Conservation (phyloP, 176 grass and related monocot species). For the Melocanna baccifera region DNA sequence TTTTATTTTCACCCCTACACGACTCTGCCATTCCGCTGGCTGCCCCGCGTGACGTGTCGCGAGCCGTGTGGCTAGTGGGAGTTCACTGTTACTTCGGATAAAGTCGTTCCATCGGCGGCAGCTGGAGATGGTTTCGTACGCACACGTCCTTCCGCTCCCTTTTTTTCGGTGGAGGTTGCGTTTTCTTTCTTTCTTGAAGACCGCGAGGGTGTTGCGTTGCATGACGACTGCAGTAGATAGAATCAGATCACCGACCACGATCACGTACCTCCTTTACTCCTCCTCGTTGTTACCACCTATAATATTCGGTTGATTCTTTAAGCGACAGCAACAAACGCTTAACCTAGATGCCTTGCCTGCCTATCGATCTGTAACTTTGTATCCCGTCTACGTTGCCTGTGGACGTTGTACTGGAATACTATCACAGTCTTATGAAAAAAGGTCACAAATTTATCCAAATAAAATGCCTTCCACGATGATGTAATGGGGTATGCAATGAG, state of each 20-base stretch:
- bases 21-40: not conserved
- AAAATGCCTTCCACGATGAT: too few species aligned
- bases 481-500: too few species aligned
- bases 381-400: too few species aligned
- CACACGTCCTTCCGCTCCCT: not conserved
- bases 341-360: not conserved
- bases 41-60: conserved; percentile 5
- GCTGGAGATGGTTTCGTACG: not conserved
- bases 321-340: not conserved
- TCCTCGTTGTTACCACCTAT: not conserved
- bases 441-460: too few species aligned
- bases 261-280: not conserved
- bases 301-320: conserved; percentile 4
- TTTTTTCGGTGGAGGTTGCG: not conserved
- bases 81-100: conserved; percentile 24
- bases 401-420: too few species aligned
- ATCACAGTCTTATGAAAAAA: too few species aligned
- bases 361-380: not conserved
- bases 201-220: not conserved
- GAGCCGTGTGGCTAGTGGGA: not conserved
- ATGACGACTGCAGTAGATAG: not conserved
- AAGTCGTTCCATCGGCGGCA: not conserved
- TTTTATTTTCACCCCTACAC: too few species aligned
- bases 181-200: not conserved
- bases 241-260: not conserved